Evolutionary conservation across 2,329 filamentous ascomycete species (phyloP).

Genomic region (Diaporthe eres): DNA sequence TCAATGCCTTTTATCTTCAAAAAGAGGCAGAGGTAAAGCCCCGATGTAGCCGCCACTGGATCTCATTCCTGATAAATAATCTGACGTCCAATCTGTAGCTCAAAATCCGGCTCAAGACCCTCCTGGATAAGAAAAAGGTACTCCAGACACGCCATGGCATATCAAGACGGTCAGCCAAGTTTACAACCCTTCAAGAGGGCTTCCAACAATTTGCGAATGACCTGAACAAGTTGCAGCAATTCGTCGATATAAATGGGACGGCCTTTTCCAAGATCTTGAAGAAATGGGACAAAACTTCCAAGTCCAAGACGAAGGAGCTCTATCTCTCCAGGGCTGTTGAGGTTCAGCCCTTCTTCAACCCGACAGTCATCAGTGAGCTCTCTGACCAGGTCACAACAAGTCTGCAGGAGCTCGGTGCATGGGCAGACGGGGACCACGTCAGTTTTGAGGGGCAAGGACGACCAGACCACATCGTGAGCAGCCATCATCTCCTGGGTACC

Average conservation of each 20-base stretch:
- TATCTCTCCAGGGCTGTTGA: constrained; percentile 97
- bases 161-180: constrained; percentile 91
- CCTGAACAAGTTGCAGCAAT: constrained; percentile 97
- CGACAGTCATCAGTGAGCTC: constrained; percentile 94
- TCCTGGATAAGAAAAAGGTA: constrained; percentile 95
- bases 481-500: constrained; percentile 76
- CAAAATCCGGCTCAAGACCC: constrained; percentile 90
- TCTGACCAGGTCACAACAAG: constrained; percentile 98
- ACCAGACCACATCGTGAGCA: constrained; percentile 75
- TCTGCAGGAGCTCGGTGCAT: constrained; percentile 92
- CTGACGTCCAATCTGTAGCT: constrained; percentile 69
- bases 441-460: constrained; percentile 73
- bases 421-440: constrained; percentile 96
- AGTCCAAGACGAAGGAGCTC: constrained; percentile 97
- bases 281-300: constrained; percentile 99
- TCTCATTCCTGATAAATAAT: not conserved
- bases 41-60: not conserved
- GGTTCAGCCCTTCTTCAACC: constrained; percentile 98
- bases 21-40: constrained; percentile 90
- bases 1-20: constrained; percentile 97
- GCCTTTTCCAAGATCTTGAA: constrained; percentile 99
- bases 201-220: constrained; percentile 98
- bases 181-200: constrained; percentile 94
- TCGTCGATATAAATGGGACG: constrained; percentile 97
- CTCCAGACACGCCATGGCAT: constrained; percentile 85